Percentiles rank a stretch among this genome's conserved stretches.
These are phyloP conservation scores for Dorcoceras hygrometricum DNA, from an alignment of 257 asterid species.

Conservation along the genomic window DNA sequence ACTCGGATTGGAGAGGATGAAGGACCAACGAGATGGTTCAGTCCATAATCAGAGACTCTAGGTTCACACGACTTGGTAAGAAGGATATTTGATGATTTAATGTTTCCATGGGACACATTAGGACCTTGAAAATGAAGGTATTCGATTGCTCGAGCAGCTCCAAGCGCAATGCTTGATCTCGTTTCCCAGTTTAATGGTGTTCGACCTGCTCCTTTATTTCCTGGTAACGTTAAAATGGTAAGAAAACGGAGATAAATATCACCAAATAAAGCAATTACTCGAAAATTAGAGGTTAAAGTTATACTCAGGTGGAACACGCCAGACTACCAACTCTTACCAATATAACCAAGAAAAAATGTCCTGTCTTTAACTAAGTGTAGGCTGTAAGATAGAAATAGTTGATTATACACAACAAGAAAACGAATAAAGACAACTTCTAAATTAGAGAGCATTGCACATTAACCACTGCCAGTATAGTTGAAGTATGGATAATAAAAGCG, in stretches of 20 bases:
- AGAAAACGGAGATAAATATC: neutral
- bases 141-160: conserved; percentile 43
- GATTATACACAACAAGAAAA: neutral
- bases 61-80: conserved; percentile 37
- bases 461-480: neutral
- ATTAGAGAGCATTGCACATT: neutral
- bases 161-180: conserved; percentile 42
- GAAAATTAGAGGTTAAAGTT: neutral
- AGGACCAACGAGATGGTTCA: conserved; percentile 39
- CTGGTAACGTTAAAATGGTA: conserved; percentile 15
- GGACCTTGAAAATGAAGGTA: conserved; percentile 38
- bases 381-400: too few species aligned
- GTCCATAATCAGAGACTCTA: conserved; percentile 44
- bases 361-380: neutral
- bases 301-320: neutral
- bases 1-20: conserved; percentile 38
- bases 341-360: neutral
- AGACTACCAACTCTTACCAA: neutral
- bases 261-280: neutral
- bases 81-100: conserved; percentile 45
- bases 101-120: conserved; percentile 40
- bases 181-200: conserved; percentile 40
- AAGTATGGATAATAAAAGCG: too few species aligned
- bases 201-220: conserved; percentile 39
- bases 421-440: neutral